Percentiles rank a stretch among this genome's conserved stretches.
phyloP scores from a whole-genome alignment of 164 flowering plant genomes.

The Pachysandra terminalis region DNA sequence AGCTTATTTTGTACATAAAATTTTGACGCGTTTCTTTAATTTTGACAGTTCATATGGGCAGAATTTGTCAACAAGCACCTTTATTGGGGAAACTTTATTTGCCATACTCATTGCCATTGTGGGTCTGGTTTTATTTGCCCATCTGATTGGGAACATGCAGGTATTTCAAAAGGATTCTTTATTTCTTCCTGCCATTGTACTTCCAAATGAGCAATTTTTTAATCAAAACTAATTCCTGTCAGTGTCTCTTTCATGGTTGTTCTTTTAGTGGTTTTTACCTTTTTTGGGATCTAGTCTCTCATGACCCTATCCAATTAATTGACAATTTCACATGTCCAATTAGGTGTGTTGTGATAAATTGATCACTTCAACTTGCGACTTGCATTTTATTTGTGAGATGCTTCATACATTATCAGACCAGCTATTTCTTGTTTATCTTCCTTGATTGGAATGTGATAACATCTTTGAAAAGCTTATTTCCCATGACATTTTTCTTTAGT shows the following conservation, averaged over 20 bases:
- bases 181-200: not conserved
- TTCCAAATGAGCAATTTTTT: not conserved
- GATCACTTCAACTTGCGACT: too few relatives aligned
- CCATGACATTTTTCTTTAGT: too few relatives aligned
- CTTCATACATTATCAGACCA: too few relatives aligned
- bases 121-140: conserved; percentile 91
- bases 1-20: not conserved
- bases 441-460: too few relatives aligned
- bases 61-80: conserved; percentile 72
- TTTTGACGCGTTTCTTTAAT: conserved; percentile 5
- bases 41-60: conserved; percentile 84
- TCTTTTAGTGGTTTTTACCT: too few relatives aligned
- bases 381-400: too few relatives aligned
- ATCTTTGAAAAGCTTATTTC: too few relatives aligned
- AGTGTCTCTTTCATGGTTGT: not conserved
- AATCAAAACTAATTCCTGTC: not conserved
- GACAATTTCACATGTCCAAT: too few relatives aligned
- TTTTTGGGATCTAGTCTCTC: too few relatives aligned
- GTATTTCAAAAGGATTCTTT: conserved; percentile 30
- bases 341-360: too few relatives aligned
- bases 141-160: conserved; percentile 97
- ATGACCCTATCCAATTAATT: too few relatives aligned
- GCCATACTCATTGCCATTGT: conserved; percentile 80
- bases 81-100: conserved; percentile 80
- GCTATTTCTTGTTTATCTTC: too few relatives aligned